Percentiles rank a stretch among this genome's conserved stretches.
Evolutionary conservation across 805 yeast genomes (phyloP).

Genomic region (Ogataea ganodermae): DNA sequence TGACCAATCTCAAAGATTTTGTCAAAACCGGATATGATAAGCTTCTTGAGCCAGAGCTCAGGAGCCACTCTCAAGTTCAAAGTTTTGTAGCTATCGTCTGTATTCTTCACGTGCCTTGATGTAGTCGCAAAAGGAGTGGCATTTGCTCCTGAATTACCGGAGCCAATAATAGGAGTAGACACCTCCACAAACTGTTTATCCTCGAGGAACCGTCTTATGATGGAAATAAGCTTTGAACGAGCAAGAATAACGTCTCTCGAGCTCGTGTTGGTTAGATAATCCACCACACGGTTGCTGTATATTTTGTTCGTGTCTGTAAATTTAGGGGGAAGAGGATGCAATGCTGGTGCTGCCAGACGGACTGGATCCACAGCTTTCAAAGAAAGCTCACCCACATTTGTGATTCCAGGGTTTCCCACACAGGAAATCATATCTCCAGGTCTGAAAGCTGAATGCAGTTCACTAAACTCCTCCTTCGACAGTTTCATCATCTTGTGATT

Average conservation of each 20-base stretch:
- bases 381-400: constrained; percentile 79
- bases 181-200: constrained; percentile 70
- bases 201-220: constrained; percentile 60
- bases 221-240: constrained; percentile 55
- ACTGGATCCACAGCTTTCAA: constrained; percentile 56
- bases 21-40: constrained; percentile 84
- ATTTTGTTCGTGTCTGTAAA: constrained; percentile 56
- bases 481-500: constrained; percentile 50
- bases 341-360: constrained; percentile 62
- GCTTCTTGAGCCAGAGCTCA: constrained; percentile 86
- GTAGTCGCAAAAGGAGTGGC: constrained; percentile 82
- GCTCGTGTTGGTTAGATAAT: constrained; percentile 62
- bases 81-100: constrained; percentile 26
- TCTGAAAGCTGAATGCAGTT: constrained; percentile 45
- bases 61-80: constrained; percentile 87
- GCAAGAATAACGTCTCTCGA: constrained; percentile 49
- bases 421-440: constrained; percentile 74
- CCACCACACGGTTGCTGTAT: constrained; percentile 69
- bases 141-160: constrained; percentile 78
- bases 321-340: constrained; percentile 69
- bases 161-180: constrained; percentile 80
- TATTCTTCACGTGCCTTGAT: constrained; percentile 37
- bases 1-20: constrained; percentile 84
- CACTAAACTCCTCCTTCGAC: constrained; percentile 44
- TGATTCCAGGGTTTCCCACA: constrained; percentile 70